phyloP scores from a whole-genome alignment of 768 basidiomycete genomes.

The Naematelia encephala region DNA sequence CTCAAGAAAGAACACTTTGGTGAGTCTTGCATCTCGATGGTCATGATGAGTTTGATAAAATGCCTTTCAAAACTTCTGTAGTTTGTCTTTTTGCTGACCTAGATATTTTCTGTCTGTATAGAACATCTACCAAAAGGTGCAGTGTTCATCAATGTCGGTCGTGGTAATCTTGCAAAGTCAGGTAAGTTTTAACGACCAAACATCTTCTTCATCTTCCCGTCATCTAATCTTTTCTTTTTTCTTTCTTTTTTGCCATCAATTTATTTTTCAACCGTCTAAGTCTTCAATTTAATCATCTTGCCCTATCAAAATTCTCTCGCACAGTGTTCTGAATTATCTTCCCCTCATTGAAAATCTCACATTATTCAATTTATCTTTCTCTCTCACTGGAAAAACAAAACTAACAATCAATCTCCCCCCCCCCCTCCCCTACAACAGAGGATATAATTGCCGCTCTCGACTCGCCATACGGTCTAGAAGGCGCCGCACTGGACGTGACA shows the following conservation, averaged over 20 bases:
- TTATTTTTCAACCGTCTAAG: too few species aligned
- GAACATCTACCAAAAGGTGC: slow-evolving; percentile 43
- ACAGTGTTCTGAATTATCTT: too few species aligned
- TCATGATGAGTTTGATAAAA: too few species aligned
- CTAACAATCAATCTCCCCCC: too few species aligned
- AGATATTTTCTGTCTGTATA: not conserved
- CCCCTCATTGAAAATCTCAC: too few species aligned
- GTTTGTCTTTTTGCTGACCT: too few species aligned
- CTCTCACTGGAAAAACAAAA: too few species aligned
- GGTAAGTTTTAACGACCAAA: slow-evolving; percentile 34
- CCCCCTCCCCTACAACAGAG: slow-evolving; percentile 15
- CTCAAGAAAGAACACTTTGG: slow-evolving; percentile 38
- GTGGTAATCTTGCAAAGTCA: slow-evolving; percentile 49
- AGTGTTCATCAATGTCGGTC: slow-evolving; percentile 51
- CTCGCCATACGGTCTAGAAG: slow-evolving; percentile 17
- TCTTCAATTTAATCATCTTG: too few species aligned
- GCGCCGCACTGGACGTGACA: slow-evolving; percentile 50
- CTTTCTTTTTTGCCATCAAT: too few species aligned
- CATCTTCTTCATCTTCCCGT: not conserved
- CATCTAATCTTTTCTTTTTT: not conserved
- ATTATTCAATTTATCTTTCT: too few species aligned
- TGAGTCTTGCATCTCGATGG: slow-evolving; percentile 29
- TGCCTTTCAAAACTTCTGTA: too few species aligned
- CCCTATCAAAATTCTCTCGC: too few species aligned
- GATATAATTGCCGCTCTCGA: slow-evolving; percentile 30